These are phyloP conservation scores for Penicillium brevicompactum DNA, from an alignment of 2,329 filamentous ascomycete genomes.

Conservation along the genomic window DNA sequence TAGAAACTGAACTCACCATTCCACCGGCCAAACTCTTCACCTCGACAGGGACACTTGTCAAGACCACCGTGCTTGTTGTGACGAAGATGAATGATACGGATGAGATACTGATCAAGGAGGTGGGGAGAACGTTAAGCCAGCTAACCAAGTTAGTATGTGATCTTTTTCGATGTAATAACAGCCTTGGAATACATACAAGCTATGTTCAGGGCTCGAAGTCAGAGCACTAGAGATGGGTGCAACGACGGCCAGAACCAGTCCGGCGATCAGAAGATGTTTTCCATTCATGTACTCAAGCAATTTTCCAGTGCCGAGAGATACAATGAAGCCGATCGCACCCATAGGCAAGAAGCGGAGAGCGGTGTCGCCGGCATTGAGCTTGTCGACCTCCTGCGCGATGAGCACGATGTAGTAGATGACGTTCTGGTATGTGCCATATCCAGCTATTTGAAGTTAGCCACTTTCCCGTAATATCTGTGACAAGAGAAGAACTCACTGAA, in stretches of 20 bases:
- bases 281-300: conserved; percentile 43
- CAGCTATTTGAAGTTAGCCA: conserved; percentile 29
- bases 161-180: neutral
- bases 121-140: conserved; percentile 45
- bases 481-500: conserved; percentile 34
- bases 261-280: conserved; percentile 39
- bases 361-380: conserved; percentile 42
- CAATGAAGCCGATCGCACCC: conserved; percentile 43
- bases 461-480: rapidly evolving
- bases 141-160: conserved; percentile 20
- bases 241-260: conserved; percentile 38
- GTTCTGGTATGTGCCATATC: conserved; percentile 47
- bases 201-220: conserved; percentile 22
- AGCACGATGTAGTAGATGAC: conserved; percentile 48
- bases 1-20: conserved; percentile 29
- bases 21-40: conserved; percentile 46
- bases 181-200: conserved; percentile 23
- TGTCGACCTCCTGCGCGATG: conserved; percentile 44
- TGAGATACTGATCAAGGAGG: conserved; percentile 43
- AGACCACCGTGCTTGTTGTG: conserved; percentile 45
- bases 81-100: conserved; percentile 47
- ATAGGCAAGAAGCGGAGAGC: conserved; percentile 47
- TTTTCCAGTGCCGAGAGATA: conserved; percentile 38
- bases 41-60: conserved; percentile 44
- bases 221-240: conserved; percentile 40